These are phyloP conservation scores for Trichosporon coremiiforme DNA, from an alignment of 1,284 basidiomycete genomes.

Conservation along the genomic window DNA sequence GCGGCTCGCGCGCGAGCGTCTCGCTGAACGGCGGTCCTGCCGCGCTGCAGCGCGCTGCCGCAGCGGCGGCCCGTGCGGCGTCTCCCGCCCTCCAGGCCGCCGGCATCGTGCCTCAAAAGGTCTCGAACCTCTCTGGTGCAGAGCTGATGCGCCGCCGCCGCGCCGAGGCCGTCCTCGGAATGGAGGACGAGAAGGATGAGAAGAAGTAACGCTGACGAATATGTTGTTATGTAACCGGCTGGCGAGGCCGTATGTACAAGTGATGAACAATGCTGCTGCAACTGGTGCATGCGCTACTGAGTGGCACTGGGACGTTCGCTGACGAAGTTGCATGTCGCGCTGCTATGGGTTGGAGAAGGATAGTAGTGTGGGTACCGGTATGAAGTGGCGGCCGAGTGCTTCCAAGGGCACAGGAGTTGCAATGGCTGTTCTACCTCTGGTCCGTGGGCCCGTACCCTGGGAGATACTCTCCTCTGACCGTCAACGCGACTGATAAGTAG, in stretches of 20 bases:
- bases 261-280: constrained; percentile 1
- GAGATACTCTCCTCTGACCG: no score
- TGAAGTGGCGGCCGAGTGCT: no score
- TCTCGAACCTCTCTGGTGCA: constrained; percentile 66
- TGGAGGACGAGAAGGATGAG: constrained; percentile 18
- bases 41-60: constrained; percentile 44
- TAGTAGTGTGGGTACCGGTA: no score
- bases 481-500: no score
- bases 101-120: constrained; percentile 59
- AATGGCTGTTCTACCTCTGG: no score
- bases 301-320: no score
- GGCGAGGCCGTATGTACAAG: constrained; percentile 8
- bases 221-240: constrained; percentile 19
- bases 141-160: constrained; percentile 77
- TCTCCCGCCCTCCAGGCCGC: constrained; percentile 47
- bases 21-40: background rate
- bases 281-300: no score
- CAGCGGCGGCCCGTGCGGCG: constrained; percentile 44
- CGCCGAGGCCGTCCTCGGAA: constrained; percentile 57
- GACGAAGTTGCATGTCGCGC: no score
- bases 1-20: constrained; percentile 1
- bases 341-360: no score
- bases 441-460: no score
- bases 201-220: background rate
- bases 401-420: no score